Evolutionary conservation across 805 yeast species (phyloP).

Genomic region (Saccharomycopsis schoenii): DNA sequence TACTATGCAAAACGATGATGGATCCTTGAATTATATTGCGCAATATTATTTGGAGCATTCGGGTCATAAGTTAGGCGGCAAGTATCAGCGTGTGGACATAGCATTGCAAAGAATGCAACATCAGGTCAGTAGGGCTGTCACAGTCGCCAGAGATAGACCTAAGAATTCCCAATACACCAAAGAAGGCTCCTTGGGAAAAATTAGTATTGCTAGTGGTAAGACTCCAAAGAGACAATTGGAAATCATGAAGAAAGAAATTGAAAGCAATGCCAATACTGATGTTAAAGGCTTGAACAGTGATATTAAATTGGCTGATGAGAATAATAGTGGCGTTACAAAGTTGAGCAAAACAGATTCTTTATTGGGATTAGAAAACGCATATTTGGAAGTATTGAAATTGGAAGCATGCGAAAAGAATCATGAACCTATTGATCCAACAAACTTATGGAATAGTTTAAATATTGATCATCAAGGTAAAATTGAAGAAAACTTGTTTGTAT

Average conservation of each 20-base stretch:
- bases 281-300: constrained; percentile 21
- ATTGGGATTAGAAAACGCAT: constrained; percentile 67
- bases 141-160: constrained; percentile 85
- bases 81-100: constrained; percentile 74
- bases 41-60: constrained; percentile 86
- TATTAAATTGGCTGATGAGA: constrained; percentile 24
- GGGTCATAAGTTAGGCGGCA: constrained; percentile 83
- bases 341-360: constrained; percentile 42
- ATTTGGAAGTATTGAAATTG: constrained; percentile 62
- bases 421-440: constrained; percentile 34
- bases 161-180: constrained; percentile 51
- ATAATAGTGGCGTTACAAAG: constrained; percentile 20
- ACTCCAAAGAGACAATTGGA: constrained; percentile 83
- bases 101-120: constrained; percentile 97
- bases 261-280: constrained; percentile 22
- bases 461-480: constrained; percentile 47
- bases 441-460: constrained; percentile 71
- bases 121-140: constrained; percentile 93
- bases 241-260: constrained; percentile 43
- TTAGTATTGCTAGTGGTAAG: constrained; percentile 67
- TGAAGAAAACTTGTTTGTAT: constrained; percentile 69
- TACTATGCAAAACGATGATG: constrained; percentile 31
- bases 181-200: constrained; percentile 80
- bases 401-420: constrained; percentile 67
- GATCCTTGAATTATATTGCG: constrained; percentile 72